These are phyloP conservation scores for Yamadazyma taylorii DNA, from an alignment of 1,139 yeast genomes.

Conservation along the genomic window DNA sequence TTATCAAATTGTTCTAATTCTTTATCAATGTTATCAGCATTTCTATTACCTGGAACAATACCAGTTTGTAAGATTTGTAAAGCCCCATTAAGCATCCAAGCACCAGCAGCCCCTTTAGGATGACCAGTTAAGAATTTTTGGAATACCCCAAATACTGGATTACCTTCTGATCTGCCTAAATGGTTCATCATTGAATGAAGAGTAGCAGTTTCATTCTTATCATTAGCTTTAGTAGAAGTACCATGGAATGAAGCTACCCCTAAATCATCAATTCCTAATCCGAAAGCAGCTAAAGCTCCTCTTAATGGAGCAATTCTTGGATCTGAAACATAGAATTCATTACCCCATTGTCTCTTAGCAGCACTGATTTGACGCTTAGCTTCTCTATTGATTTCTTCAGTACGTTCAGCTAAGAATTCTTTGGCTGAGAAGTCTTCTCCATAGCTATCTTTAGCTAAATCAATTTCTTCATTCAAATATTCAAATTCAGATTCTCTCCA, in stretches of 20 bases:
- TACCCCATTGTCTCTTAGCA: slow-evolving; percentile 95
- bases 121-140: slow-evolving; percentile 99
- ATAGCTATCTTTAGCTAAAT: slow-evolving; percentile 68
- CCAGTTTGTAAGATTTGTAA: slow-evolving; percentile 91
- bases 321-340: slow-evolving; percentile 86
- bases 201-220: slow-evolving; percentile 94
- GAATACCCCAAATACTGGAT: slow-evolving; percentile 97
- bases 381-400: slow-evolving; percentile 85
- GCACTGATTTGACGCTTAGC: slow-evolving; percentile 82
- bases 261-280: slow-evolving; percentile 89
- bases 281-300: slow-evolving; percentile 94
- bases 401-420: slow-evolving; percentile 73
- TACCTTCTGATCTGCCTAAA: slow-evolving; percentile 96
- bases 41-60: slow-evolving; percentile 97
- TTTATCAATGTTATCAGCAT: slow-evolving; percentile 94
- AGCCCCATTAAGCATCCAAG: slow-evolving; percentile 99
- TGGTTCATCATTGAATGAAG: slow-evolving; percentile 90
- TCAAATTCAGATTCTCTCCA: slow-evolving; percentile 86
- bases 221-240: slow-evolving; percentile 97
- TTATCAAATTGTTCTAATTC: slow-evolving; percentile 78
- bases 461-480: slow-evolving; percentile 47
- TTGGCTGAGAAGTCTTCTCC: slow-evolving; percentile 50
- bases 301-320: slow-evolving; percentile 95
- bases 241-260: slow-evolving; percentile 99
- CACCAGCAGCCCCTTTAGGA: slow-evolving; percentile 99